phyloP scores from a whole-genome alignment of 306 rosid species.

The Prosopis cineraria region DNA sequence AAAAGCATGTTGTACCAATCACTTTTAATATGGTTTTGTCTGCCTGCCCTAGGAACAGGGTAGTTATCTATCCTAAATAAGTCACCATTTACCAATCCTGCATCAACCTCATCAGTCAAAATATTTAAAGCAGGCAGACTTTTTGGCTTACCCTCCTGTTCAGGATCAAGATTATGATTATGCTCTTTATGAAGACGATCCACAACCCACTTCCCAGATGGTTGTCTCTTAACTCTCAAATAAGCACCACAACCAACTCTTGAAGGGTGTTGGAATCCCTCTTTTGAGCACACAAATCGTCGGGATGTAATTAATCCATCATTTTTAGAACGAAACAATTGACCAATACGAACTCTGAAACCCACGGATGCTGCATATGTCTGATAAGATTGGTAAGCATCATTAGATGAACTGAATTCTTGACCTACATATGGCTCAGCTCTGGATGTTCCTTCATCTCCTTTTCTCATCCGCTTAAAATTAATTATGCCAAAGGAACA shows the following conservation, averaged over 20 bases:
- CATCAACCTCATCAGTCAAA: conserved; percentile 61
- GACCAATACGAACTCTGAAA: conserved; percentile 88
- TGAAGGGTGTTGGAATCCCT: conserved; percentile 96
- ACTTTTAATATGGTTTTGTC: conserved; percentile 77
- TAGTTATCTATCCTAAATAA: conserved; percentile 59
- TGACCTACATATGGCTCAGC: conserved; percentile 73
- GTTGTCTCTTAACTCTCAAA: conserved; percentile 87
- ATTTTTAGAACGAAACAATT: conserved; percentile 87
- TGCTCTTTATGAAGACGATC: conserved; percentile 86
- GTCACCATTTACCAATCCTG: conserved; percentile 63
- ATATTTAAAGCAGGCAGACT: conserved; percentile 56
- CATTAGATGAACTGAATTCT: conserved; percentile 81
- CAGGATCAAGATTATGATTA: conserved; percentile 74
- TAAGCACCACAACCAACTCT: conserved; percentile 94
- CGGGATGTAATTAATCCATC: conserved; percentile 84
- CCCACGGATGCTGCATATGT: conserved; percentile 73
- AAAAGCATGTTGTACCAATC: conserved; percentile 79
- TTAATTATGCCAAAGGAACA: conserved; percentile 62
- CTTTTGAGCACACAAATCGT: conserved; percentile 92
- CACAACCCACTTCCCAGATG: conserved; percentile 83
- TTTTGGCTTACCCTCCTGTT: conserved; percentile 44
- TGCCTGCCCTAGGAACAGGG: conserved; percentile 52
- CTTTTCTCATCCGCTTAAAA: conserved; percentile 63
- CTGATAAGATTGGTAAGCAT: conserved; percentile 84
- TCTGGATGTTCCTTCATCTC: conserved; percentile 49